These are phyloP conservation scores for Aureobasidium lini DNA, from an alignment of 2,329 filamentous ascomycete species.

Conservation along the genomic window DNA sequence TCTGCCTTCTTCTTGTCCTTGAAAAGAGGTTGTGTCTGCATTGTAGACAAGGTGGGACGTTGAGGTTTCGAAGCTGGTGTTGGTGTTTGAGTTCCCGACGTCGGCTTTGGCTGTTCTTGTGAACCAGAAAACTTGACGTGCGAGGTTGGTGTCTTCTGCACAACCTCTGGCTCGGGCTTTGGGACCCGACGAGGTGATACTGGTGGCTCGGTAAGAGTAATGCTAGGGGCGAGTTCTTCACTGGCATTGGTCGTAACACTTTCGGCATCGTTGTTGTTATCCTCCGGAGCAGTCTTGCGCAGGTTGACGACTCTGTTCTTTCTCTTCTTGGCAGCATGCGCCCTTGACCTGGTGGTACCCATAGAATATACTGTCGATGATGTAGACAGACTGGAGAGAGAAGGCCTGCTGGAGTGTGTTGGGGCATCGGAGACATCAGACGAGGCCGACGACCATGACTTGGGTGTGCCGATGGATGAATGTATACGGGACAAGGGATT, in stretches of 20 bases:
- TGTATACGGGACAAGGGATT: conserved; percentile 41
- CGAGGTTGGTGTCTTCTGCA: conserved; percentile 39
- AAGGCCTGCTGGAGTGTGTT: conserved; percentile 60
- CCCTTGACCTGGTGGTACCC: conserved; percentile 52
- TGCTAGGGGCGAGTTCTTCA: conserved; percentile 39
- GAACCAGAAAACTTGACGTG: conserved; percentile 27
- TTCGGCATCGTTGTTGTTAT: conserved; percentile 33
- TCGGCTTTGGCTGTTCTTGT: conserved; percentile 12
- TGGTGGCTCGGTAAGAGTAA: conserved; percentile 51
- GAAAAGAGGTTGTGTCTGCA: conserved; percentile 6
- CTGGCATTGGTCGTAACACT: conserved; percentile 42
- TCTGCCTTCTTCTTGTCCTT: conserved; percentile 8
- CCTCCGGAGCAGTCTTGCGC: conserved; percentile 49
- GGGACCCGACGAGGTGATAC: conserved; percentile 1
- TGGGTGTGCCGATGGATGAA: conserved; percentile 52
- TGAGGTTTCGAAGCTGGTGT: not conserved
- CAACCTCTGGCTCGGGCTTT: conserved; percentile 27
- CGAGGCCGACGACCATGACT: conserved; percentile 24
- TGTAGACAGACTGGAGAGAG: conserved; percentile 55
- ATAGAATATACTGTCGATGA: conserved; percentile 44
- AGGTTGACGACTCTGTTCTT: conserved; percentile 80
- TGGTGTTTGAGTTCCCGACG: conserved; percentile 5
- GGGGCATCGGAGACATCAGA: conserved; percentile 63
- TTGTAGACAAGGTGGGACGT: conserved; percentile 2
- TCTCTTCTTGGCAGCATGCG: conserved; percentile 63